Evolutionary conservation across 306 rosid genomes (phyloP).

Genomic region (Calophaca sinica): DNA sequence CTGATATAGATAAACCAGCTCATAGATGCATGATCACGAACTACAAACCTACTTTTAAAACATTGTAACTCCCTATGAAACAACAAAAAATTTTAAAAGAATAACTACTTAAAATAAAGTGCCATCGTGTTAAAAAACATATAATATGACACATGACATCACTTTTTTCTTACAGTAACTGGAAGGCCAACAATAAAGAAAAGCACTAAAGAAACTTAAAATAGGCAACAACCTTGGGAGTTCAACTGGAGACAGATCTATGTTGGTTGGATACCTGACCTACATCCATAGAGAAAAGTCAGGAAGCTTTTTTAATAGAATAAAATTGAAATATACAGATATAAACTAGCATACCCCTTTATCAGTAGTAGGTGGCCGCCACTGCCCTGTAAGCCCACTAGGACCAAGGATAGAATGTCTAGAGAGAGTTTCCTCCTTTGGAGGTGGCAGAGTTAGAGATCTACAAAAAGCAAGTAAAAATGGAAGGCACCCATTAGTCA

Average conservation of each 20-base stretch:
- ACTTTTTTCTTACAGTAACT: slow-evolving; percentile 3
- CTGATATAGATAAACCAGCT: slow-evolving; percentile 11
- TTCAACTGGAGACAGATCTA: slow-evolving; percentile 75
- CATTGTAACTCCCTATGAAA: slow-evolving; percentile 29
- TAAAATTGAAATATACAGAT: slow-evolving; percentile 36
- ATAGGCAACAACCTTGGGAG: slow-evolving; percentile 71
- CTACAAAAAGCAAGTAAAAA: slow-evolving; percentile 55
- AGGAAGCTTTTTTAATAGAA: slow-evolving; percentile 44
- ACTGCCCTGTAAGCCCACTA: slow-evolving; percentile 78
- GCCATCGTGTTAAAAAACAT: neutral
- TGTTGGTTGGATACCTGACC: slow-evolving; percentile 84
- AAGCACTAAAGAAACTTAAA: slow-evolving; percentile 34
- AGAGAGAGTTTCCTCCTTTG: slow-evolving; percentile 85
- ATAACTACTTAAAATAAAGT: neutral
- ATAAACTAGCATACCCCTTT: slow-evolving; percentile 70
- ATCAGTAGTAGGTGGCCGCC: slow-evolving; percentile 74
- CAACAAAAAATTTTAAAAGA: slow-evolving; percentile 19
- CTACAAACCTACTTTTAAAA: slow-evolving; percentile 20
- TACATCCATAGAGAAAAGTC: slow-evolving; percentile 64
- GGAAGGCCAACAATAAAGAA: slow-evolving; percentile 15
- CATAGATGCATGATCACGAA: slow-evolving; percentile 14
- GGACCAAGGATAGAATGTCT: slow-evolving; percentile 94
- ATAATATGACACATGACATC: slow-evolving; percentile 10
- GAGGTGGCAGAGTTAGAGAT: slow-evolving; percentile 66
- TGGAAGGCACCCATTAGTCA: slow-evolving; percentile 33